phyloP scores from a whole-genome alignment of 2,329 filamentous ascomycete species.

The Periconia digitata region DNA sequence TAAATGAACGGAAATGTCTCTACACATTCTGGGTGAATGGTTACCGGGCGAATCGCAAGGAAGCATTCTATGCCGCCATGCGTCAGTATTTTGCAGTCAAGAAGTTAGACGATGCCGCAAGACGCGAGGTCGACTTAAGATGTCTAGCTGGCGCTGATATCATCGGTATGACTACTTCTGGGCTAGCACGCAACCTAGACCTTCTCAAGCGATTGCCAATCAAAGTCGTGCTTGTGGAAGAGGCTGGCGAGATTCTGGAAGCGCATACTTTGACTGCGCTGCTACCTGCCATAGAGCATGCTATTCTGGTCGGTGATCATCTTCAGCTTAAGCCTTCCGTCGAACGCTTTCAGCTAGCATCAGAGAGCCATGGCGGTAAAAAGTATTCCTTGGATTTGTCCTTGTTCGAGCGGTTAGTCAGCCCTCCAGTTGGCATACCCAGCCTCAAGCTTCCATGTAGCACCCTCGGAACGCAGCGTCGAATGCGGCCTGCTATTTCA shows the following conservation, averaged over 20 bases:
- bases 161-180: constrained; percentile 63
- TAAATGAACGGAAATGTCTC: constrained; percentile 7
- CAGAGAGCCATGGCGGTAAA: constrained; percentile 52
- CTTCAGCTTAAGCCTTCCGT: constrained; percentile 62
- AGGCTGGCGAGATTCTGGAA: constrained; percentile 69
- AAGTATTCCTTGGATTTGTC: constrained; percentile 61
- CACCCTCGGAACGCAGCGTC: constrained; percentile 47
- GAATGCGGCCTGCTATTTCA: constrained; percentile 68
- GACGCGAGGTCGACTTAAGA: constrained; percentile 42
- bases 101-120: constrained; percentile 15
- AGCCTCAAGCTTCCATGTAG: constrained; percentile 30
- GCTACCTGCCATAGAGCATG: constrained; percentile 62
- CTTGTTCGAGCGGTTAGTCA: constrained; percentile 62
- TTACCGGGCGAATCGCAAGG: not conserved
- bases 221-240: constrained; percentile 67
- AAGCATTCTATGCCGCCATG: constrained; percentile 17
- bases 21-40: constrained; percentile 11
- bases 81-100: constrained; percentile 15
- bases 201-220: constrained; percentile 52
- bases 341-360: constrained; percentile 55
- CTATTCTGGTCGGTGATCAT: constrained; percentile 66
- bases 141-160: constrained; percentile 51
- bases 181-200: constrained; percentile 57
- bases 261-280: constrained; percentile 62
- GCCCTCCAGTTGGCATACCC: constrained; percentile 9